Conservation (phyloP, 116 monocot species). For the Dioscorea cayenensis region DNA sequence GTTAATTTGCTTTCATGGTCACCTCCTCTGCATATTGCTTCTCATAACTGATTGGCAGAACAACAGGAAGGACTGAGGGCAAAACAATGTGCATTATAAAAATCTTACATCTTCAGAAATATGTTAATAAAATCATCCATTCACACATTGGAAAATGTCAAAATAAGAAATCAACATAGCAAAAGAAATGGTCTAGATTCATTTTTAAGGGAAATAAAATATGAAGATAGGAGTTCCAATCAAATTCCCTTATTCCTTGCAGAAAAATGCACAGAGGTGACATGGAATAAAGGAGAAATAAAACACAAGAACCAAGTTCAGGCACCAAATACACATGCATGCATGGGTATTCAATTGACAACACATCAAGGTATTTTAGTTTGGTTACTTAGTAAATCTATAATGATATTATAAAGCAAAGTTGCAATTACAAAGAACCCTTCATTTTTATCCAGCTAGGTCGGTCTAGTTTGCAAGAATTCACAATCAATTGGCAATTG, state of each 20-base stretch:
- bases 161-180: not conserved
- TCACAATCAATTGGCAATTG: too few relatives aligned
- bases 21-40: constrained; percentile 65
- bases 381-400: too few relatives aligned
- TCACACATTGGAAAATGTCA: not conserved
- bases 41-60: constrained; percentile 50
- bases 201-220: not conserved
- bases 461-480: too few relatives aligned
- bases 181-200: not conserved
- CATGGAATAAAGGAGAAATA: too few relatives aligned
- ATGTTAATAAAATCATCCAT: not conserved
- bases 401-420: too few relatives aligned
- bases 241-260: not conserved
- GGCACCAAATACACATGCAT: too few relatives aligned
- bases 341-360: too few relatives aligned
- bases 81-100: not conserved
- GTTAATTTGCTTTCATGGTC: constrained; percentile 27
- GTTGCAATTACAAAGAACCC: too few relatives aligned
- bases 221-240: not conserved
- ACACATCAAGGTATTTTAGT: too few relatives aligned
- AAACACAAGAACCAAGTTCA: too few relatives aligned
- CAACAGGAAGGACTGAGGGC: not conserved
- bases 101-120: not conserved
- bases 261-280: too few relatives aligned
- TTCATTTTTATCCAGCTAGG: too few relatives aligned